Evolutionary conservation across 352 stramenopile species (phyloP).

Genomic region (Pythium pyrilobum): DNA sequence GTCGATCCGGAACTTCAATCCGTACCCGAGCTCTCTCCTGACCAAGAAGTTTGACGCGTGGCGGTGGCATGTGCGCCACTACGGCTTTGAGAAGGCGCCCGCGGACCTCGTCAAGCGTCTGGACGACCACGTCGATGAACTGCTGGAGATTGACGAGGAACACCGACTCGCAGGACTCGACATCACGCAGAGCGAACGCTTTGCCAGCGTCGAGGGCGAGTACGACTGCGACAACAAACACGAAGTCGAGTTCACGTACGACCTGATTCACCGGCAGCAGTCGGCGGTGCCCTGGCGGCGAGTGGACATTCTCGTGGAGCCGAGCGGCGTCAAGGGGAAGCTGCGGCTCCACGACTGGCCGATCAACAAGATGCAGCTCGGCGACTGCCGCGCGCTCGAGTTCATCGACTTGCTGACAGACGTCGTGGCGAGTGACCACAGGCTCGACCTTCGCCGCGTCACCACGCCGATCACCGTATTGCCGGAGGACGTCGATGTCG

Average conservation of each 20-base stretch:
- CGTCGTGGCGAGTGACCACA: slow-evolving; percentile 58
- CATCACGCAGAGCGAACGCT: slow-evolving; percentile 27
- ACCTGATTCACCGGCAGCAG: slow-evolving; percentile 55
- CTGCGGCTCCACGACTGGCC: slow-evolving; percentile 75
- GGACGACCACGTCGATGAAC: slow-evolving; percentile 40
- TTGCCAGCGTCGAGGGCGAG: slow-evolving; percentile 43
- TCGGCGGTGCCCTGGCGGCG: slow-evolving; percentile 48
- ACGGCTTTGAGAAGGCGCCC: slow-evolving; percentile 32
- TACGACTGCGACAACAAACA: slow-evolving; percentile 73
- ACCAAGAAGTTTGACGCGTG: slow-evolving; percentile 51
- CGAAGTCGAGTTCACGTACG: slow-evolving; percentile 68
- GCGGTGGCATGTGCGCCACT: slow-evolving; percentile 69
- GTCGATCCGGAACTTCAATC: slow-evolving; percentile 67
- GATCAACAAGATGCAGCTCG: slow-evolving; percentile 71
- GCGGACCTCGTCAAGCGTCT: slow-evolving; percentile 28
- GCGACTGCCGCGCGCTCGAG: slow-evolving; percentile 52
- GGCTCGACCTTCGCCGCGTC: slow-evolving; percentile 22
- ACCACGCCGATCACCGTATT: slow-evolving; percentile 1
- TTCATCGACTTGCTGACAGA: slow-evolving; percentile 75
- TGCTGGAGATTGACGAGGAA: slow-evolving; percentile 25
- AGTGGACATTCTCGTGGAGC: slow-evolving; percentile 63
- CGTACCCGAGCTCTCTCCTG: slow-evolving; percentile 47
- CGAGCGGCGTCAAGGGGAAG: slow-evolving; percentile 57
- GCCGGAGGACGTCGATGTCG: slow-evolving; percentile 2
- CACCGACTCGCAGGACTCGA: slow-evolving; percentile 34